These are phyloP conservation scores for Yamadazyma membranifaciens DNA, from an alignment of 1,139 yeast genomes.

Conservation along the genomic window DNA sequence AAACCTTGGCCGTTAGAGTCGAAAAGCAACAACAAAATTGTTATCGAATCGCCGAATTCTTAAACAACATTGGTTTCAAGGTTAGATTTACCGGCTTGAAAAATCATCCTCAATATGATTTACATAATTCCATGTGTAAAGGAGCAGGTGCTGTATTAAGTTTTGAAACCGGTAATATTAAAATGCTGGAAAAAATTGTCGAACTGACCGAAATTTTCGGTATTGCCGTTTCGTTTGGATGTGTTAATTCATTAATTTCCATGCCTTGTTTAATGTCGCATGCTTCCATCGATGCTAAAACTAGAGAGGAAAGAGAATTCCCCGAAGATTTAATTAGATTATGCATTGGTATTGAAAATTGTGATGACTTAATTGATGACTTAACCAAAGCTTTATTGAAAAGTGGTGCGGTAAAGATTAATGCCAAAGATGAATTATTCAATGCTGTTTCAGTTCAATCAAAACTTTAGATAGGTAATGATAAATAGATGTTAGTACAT, in stretches of 20 bases:
- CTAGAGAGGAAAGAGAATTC: constrained; percentile 81
- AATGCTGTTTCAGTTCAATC: constrained; percentile 40
- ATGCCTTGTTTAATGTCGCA: constrained; percentile 96
- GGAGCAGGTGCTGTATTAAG: constrained; percentile 91
- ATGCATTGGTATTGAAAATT: constrained; percentile 82
- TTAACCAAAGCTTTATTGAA: constrained; percentile 65
- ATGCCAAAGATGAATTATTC: constrained; percentile 42
- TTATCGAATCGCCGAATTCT: constrained; percentile 67
- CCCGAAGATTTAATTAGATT: constrained; percentile 89
- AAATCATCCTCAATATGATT: constrained; percentile 76
- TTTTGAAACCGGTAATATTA: constrained; percentile 79
- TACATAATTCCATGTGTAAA: constrained; percentile 73
- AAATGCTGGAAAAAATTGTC: constrained; percentile 68
- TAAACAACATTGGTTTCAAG: constrained; percentile 58
- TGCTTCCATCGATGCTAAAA: constrained; percentile 89
- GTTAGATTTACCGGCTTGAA: constrained; percentile 85
- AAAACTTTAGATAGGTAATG: constrained; percentile 1
- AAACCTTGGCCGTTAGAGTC: constrained; percentile 79
- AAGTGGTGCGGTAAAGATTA: constrained; percentile 58
- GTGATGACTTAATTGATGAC: constrained; percentile 67
- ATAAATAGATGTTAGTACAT: too few species aligned
- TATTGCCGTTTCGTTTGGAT: constrained; percentile 91
- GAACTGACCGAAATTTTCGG: constrained; percentile 77
- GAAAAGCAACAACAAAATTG: constrained; percentile 88
- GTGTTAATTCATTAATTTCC: constrained; percentile 86